Percentiles rank a stretch among this genome's conserved stretches.
These are phyloP conservation scores for Neurospora cerealis DNA, from an alignment of 495 filamentous ascomycete species.

Conservation along the genomic window DNA sequence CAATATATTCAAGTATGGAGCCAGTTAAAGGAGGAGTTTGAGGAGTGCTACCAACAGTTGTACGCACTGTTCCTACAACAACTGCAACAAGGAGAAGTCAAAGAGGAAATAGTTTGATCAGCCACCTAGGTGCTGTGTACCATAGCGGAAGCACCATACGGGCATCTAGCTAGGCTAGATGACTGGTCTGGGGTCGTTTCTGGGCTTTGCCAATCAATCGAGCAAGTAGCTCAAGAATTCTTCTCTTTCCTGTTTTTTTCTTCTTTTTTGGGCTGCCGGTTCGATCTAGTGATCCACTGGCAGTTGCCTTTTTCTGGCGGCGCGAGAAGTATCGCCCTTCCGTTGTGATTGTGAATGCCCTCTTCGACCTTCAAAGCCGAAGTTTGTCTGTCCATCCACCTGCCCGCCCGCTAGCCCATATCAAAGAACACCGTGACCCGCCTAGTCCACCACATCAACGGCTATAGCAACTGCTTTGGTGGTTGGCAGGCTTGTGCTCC, in stretches of 20 bases:
- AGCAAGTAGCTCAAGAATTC: background rate
- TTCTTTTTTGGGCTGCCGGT: background rate
- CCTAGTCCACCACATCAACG: too few species aligned
- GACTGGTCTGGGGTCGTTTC: background rate
- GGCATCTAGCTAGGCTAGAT: background rate
- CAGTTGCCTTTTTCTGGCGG: background rate
- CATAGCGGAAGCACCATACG: fast-evolving
- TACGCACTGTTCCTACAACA: background rate
- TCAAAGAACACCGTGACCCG: too few species aligned
- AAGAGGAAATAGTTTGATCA: background rate
- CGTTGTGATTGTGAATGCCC: background rate
- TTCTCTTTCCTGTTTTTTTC: background rate
- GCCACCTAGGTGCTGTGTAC: background rate
- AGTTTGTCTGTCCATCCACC: too few species aligned
- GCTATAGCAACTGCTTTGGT: too few species aligned
- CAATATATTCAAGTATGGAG: background rate
- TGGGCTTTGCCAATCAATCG: background rate
- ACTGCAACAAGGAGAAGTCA: background rate
- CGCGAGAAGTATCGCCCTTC: background rate
- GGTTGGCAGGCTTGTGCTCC: too few species aligned
- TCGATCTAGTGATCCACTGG: background rate
- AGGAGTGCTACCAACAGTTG: background rate
- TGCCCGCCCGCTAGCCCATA: too few species aligned
- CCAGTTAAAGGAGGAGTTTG: too few species aligned
- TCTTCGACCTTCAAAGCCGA: background rate